These are phyloP conservation scores for Pseudogymnoascus sp. DNA, from an alignment of 2,329 filamentous ascomycete genomes.

Conservation along the genomic window DNA sequence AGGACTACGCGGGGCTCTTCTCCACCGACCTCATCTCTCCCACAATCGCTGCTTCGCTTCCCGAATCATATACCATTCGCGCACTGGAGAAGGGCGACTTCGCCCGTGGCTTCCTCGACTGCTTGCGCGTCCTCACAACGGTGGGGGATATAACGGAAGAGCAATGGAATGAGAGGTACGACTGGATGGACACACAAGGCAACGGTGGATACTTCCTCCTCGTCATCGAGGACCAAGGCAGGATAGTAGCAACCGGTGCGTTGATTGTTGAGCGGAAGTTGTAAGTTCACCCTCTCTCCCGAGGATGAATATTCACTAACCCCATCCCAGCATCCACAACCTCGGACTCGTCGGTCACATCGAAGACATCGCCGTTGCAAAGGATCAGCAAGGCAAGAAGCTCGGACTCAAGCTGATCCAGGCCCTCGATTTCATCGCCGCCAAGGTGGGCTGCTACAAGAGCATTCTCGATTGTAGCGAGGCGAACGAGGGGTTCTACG, in stretches of 20 bases:
- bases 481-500: slow-evolving; percentile 92
- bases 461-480: slow-evolving; percentile 95
- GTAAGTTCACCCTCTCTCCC: slow-evolving; percentile 40
- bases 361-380: slow-evolving; percentile 92
- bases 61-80: slow-evolving; percentile 74
- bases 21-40: slow-evolving; percentile 68
- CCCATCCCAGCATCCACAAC: slow-evolving; percentile 57
- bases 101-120: slow-evolving; percentile 76
- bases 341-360: slow-evolving; percentile 86
- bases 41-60: slow-evolving; percentile 62
- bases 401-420: slow-evolving; percentile 88
- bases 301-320: slow-evolving; percentile 16
- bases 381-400: slow-evolving; percentile 96
- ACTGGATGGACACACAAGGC: slow-evolving; percentile 63
- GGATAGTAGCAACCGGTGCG: slow-evolving; percentile 78
- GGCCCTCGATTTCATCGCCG: slow-evolving; percentile 80
- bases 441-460: slow-evolving; percentile 92
- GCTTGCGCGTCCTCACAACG: slow-evolving; percentile 82
- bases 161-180: slow-evolving; percentile 68
- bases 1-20: slow-evolving; percentile 56
- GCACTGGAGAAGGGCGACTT: slow-evolving; percentile 74
- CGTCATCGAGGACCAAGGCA: slow-evolving; percentile 63
- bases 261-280: slow-evolving; percentile 92
- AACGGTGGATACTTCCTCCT: slow-evolving; percentile 75
- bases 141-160: slow-evolving; percentile 75